Conservation (phyloP, 176 grass and related monocot genomes). For the Miscanthus lutarioriparius region DNA sequence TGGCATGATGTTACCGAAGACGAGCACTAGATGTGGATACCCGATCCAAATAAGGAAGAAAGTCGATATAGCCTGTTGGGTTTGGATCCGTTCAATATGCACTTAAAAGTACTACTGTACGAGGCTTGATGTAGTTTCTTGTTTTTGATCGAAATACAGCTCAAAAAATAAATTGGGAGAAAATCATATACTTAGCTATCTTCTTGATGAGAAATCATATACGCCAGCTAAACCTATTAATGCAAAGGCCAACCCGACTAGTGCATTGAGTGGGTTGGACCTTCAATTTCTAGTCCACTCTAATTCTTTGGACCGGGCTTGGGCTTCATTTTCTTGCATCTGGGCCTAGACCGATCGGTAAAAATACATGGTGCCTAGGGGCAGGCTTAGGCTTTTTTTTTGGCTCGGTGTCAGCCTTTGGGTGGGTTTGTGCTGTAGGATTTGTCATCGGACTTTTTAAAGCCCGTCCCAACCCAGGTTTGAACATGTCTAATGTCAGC, state of each 20-base stretch:
- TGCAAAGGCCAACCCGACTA: not conserved
- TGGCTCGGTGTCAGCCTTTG: too few relatives aligned
- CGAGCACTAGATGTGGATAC: not conserved
- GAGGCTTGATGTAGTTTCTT: not conserved
- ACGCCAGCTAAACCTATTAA: not conserved
- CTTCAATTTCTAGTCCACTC: not conserved
- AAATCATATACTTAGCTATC: too few relatives aligned
- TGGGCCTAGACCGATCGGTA: too few relatives aligned
- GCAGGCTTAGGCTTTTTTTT: too few relatives aligned
- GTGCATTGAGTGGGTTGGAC: not conserved
- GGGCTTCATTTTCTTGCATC: too few relatives aligned
- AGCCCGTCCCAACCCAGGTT: too few relatives aligned
- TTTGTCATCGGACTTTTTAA: too few relatives aligned
- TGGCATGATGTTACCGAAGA: not conserved
- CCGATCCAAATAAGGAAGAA: not conserved
- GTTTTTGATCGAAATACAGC: not conserved
- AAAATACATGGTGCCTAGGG: too few relatives aligned
- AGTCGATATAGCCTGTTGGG: not conserved
- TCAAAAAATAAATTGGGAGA: not conserved
- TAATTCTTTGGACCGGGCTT: too few relatives aligned
- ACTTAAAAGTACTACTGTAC: not conserved
- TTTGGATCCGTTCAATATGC: not conserved
- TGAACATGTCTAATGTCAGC: too few relatives aligned
- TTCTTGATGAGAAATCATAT: not conserved
- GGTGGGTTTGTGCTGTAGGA: too few relatives aligned